Base-by-base conservation (phyloP, 2,329 filamentous ascomycete genomes). In the Penicillium sp. region DNA sequence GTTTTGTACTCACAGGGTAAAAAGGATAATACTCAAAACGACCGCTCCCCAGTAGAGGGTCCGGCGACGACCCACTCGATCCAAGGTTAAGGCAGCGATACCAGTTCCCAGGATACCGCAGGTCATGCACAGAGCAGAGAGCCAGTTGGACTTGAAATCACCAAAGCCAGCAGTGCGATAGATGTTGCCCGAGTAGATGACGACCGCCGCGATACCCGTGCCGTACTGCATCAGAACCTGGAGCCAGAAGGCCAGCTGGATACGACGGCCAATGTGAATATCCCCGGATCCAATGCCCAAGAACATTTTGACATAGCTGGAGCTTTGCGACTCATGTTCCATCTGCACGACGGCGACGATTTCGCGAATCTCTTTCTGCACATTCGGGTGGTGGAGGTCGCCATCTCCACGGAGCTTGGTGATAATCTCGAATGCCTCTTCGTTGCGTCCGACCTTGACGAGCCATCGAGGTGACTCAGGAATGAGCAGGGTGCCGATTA, bases 391-490 rank as follows among this genome's bases (percentile, higher is more conserved):
- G 49, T 67, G 57, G 13, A 64, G 64, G 33, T 65, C 58, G 55
- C 27, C 66, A 58, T 16, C 47, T 52, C 52, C 66, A n/a, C 56
- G 43, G 42, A 49, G 14, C 62, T 50, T 33, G 52, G 55, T 49
- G 55, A 65, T 29, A 58, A 64, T 16, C 49, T 58, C 44, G 59
- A 35, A 57, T 57, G 87, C 87, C 68, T 90, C 88, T 0, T 88
- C 82, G 13, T 84, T 77, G 0, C 86, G 81, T 0, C 84, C 86
- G 5, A 81, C 81, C 64, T 88, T 89, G 59, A 82, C 79, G 0
- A 90, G 81, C 65, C 66, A 70, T 22, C 65, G 61, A 37, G 66
- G 87, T 0, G 84, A 87, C 59, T 90, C 87, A 0, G 87, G 87
- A 68, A 89, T 85, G 71, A 87, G 82, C 80, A 83, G 84, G 35